phyloP scores from a whole-genome alignment of 176 grass and related monocot species.

The Aechmea fasciata region DNA sequence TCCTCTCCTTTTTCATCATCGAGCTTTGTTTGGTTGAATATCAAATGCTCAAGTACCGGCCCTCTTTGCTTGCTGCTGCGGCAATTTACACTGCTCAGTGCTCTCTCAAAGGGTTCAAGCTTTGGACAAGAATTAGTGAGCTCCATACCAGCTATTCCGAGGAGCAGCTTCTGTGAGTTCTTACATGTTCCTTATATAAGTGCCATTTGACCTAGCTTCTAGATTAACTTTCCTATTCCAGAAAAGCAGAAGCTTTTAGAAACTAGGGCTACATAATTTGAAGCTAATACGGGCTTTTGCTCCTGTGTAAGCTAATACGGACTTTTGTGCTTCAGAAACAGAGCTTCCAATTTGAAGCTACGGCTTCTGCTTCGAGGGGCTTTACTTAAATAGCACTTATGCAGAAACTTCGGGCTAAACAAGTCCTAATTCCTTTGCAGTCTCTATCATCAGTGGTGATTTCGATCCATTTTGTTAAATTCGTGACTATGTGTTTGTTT shows the following conservation, averaged over 20 bases:
- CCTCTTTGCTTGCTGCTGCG: slow-evolving; percentile 73
- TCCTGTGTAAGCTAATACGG: background rate
- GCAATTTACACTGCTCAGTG: slow-evolving; percentile 80
- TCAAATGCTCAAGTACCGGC: slow-evolving; percentile 63
- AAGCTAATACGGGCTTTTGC: too few relatives aligned
- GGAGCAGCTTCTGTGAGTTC: slow-evolving; percentile 74
- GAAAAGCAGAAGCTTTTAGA: too few relatives aligned
- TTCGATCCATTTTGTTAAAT: too few relatives aligned
- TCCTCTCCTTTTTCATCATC: slow-evolving; percentile 69
- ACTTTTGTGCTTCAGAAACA: background rate
- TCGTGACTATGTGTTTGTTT: background rate
- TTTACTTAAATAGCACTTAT: too few relatives aligned
- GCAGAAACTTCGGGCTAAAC: too few relatives aligned
- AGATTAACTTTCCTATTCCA: background rate
- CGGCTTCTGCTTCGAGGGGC: too few relatives aligned
- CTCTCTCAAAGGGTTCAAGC: slow-evolving; percentile 40
- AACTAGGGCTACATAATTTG: too few relatives aligned
- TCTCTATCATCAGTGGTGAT: too few relatives aligned
- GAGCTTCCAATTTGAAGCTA: too few relatives aligned
- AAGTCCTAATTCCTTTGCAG: too few relatives aligned
- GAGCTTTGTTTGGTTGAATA: slow-evolving; percentile 80
- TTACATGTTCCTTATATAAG: background rate
- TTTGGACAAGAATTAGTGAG: slow-evolving; percentile 64
- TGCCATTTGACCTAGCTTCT: background rate
- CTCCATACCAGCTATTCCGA: slow-evolving; percentile 58